These are phyloP conservation scores for Scedosporium apiospermum DNA, from an alignment of 2,329 filamentous ascomycete species.

Conservation along the genomic window DNA sequence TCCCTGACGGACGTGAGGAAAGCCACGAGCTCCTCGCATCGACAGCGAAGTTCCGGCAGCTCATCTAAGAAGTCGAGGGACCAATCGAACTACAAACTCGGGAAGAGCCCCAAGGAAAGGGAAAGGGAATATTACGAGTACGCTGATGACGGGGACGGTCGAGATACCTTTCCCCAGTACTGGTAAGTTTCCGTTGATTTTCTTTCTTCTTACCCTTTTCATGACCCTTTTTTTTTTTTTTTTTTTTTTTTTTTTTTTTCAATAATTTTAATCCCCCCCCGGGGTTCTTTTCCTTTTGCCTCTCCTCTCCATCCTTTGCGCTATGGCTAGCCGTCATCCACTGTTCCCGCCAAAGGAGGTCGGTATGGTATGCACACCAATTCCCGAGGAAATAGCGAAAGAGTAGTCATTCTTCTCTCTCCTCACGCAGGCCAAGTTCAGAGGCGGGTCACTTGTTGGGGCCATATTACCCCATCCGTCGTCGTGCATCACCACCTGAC, in stretches of 20 bases:
- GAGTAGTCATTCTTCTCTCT: conserved; percentile 7
- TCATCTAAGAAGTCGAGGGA: conserved; percentile 28
- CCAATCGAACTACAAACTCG: conserved; percentile 33
- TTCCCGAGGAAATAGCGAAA: no score
- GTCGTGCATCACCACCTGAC: conserved; percentile 3
- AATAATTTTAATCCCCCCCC: no score
- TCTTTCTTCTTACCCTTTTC: background rate
- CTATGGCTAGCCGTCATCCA: background rate
- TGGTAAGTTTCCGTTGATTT: conserved; percentile 38
- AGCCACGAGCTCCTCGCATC: conserved; percentile 23
- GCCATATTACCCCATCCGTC: conserved; percentile 4
- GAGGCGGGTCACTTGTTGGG: conserved; percentile 11
- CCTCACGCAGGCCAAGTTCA: conserved; percentile 10
- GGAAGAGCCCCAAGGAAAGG: conserved; percentile 40
- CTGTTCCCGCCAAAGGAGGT: no score
- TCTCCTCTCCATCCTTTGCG: background rate
- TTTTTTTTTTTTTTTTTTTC: conserved; percentile 4
- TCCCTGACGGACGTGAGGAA: conserved; percentile 48
- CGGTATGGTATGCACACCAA: no score
- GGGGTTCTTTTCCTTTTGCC: background rate
- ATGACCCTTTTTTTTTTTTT: conserved; percentile 8
- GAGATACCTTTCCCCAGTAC: conserved; percentile 55
- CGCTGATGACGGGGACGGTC: conserved; percentile 42
- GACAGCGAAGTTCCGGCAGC: background rate
- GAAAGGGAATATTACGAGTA: conserved; percentile 32